Conservation (phyloP, 2,329 filamentous ascomycete genomes). For the Exophiala lecanii-corni region DNA sequence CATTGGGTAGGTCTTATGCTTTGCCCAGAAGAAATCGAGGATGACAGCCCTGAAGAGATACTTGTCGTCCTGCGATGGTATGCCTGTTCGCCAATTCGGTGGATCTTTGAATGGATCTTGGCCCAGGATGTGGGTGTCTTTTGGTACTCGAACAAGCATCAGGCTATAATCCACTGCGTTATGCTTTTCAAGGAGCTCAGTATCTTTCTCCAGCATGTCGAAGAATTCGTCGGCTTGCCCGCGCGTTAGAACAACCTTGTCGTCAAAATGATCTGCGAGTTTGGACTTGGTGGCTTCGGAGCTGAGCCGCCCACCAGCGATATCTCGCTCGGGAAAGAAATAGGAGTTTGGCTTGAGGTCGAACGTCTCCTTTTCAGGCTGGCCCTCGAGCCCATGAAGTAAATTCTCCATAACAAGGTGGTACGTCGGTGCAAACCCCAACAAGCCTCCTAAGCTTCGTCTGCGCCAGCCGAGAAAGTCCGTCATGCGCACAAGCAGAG, state of each 20-base stretch:
- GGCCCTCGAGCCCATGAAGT: slow-evolving; percentile 54
- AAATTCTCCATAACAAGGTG: slow-evolving; percentile 78
- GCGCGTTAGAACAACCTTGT: slow-evolving; percentile 56
- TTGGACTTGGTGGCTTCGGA: slow-evolving; percentile 62
- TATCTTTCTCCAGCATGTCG: slow-evolving; percentile 56
- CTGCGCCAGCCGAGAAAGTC: slow-evolving; percentile 51
- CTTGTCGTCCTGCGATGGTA: slow-evolving; percentile 51
- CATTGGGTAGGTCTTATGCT: slow-evolving; percentile 63
- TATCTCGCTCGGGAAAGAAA: slow-evolving; percentile 70
- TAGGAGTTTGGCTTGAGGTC: slow-evolving; percentile 71
- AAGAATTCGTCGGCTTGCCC: slow-evolving; percentile 55
- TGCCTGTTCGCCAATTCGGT: slow-evolving; percentile 57
- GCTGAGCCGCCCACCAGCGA: slow-evolving; percentile 59
- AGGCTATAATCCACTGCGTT: slow-evolving; percentile 73
- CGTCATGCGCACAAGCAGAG: slow-evolving; percentile 65
- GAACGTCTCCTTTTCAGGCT: slow-evolving; percentile 63
- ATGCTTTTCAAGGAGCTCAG: slow-evolving; percentile 54
- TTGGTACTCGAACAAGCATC: slow-evolving; percentile 60
- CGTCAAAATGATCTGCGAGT: slow-evolving; percentile 63
- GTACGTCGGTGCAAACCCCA: slow-evolving; percentile 61
- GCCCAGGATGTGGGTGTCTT: slow-evolving; percentile 26
- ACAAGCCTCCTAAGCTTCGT: slow-evolving; percentile 56
- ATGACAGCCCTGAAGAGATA: slow-evolving; percentile 65
- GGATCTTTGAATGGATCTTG: slow-evolving; percentile 31
- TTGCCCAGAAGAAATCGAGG: slow-evolving; percentile 75